Conservation (phyloP, 495 filamentous ascomycete species). For the Aspergillus ellipticus region DNA sequence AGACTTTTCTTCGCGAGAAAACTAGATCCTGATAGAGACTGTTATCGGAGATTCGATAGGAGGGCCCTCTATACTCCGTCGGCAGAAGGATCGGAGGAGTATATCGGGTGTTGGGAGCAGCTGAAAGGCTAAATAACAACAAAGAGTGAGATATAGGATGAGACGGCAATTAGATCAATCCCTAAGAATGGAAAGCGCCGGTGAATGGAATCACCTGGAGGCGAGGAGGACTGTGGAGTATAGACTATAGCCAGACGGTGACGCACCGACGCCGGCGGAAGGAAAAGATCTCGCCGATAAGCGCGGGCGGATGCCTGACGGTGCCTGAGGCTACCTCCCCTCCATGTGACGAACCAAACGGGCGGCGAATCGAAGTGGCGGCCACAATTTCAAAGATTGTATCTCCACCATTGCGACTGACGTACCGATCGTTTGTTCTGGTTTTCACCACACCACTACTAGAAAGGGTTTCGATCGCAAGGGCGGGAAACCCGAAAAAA, state of each 20-base stretch:
- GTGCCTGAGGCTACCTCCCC: slow-evolving; percentile 25
- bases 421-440: slow-evolving; percentile 1
- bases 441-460: slow-evolving; percentile 13
- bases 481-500: neutral
- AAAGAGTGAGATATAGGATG: too few relatives aligned
- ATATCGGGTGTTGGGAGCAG: neutral
- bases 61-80: neutral
- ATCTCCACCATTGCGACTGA: slow-evolving; percentile 9
- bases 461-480: neutral
- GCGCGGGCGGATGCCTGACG: slow-evolving; percentile 17
- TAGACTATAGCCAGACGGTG: too few relatives aligned
- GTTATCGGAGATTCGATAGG: neutral
- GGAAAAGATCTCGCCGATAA: slow-evolving; percentile 19
- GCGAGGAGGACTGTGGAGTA: too few relatives aligned
- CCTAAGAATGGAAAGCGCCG: too few relatives aligned
- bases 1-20: neutral
- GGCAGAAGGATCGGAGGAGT: neutral
- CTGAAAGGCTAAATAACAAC: too few relatives aligned
- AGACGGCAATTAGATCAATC: too few relatives aligned
- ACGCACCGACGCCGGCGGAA: neutral
- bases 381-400: slow-evolving; percentile 28
- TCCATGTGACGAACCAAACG: slow-evolving; percentile 20
- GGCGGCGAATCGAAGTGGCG: slow-evolving; percentile 25
- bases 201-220: too few relatives aligned
- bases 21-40: neutral